Base-by-base conservation (phyloP, 306 rosid genomes). In the Canavalia ensiformis region DNA sequence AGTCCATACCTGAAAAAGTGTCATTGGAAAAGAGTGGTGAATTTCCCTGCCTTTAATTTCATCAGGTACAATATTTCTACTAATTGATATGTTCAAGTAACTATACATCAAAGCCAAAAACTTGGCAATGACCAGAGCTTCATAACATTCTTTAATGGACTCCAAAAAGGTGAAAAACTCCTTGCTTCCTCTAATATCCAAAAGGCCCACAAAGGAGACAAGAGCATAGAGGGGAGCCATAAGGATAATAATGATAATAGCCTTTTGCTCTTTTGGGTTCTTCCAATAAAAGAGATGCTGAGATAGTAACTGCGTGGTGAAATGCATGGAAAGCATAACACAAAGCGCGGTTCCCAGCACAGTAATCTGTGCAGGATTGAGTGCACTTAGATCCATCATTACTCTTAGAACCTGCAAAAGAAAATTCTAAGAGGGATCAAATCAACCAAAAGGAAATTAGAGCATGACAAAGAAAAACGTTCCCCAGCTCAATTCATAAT, bases 211-310 rank as follows among this genome's bases (percentile, higher is more conserved):
- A 88, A 95, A 95, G 2, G 99, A 90, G 77, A 80, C 90, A 39
- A 49, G 7, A 7, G 98, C 97, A 85, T 95, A 95, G 52, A 95
- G 39, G 13, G 99, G 99, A 89, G 97, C 98, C 99, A 95, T 95
- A 30, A 95, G 88, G 81, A 95, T 89, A 34, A 95, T 95, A 63
- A 93, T 89, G 13, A 95, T 45, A 29, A 95, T 93, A 52, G 99
- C 97, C 83, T 84, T 95, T 82, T 95, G 98, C 86, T 95, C 99
- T 80, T 91, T 93, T 12, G 98, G 98, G 57, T 90, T 95, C 93
- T 95, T 95, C 99, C 99, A 93, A 84, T 89, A 95, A 81, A 95
- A 93, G 69, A 93, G 96, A 87, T 95, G 99, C 51, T 91, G 97
- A 1, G 99, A 95, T 42, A 91, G 28, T 72, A 95, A 76, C 87